These are phyloP conservation scores for Phytophthora pluvialis DNA, from an alignment of 352 stramenopile genomes.

Conservation along the genomic window DNA sequence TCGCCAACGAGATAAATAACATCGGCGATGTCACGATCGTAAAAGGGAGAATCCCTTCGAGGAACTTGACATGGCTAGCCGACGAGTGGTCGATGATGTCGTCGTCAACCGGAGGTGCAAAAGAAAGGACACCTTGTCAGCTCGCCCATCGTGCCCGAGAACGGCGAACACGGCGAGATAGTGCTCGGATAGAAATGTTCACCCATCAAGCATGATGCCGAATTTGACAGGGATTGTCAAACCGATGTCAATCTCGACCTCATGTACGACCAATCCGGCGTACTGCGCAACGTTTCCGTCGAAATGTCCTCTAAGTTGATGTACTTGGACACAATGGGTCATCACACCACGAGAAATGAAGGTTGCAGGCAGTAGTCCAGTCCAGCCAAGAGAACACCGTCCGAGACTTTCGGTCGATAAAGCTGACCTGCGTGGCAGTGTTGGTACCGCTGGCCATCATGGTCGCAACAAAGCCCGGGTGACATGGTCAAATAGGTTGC, in stretches of 20 bases:
- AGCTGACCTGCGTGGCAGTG: not conserved
- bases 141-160: not conserved
- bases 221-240: not conserved
- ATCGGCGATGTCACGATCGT: too few relatives aligned
- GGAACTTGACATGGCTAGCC: too few relatives aligned
- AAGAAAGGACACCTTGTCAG: not conserved
- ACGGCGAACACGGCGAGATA: not conserved
- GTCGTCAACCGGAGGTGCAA: not conserved
- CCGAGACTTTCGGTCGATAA: not conserved
- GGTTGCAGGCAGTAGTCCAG: not conserved
- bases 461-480: too few relatives aligned
- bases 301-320: not conserved
- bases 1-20: too few relatives aligned
- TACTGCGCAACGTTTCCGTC: not conserved
- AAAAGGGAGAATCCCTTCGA: too few relatives aligned
- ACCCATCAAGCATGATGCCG: not conserved
- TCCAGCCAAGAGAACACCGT: not conserved
- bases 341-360: not conserved
- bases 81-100: too few relatives aligned
- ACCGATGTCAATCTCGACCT: not conserved
- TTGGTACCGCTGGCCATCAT: not conserved
- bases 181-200: not conserved
- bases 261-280: not conserved
- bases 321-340: not conserved
- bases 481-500: too few relatives aligned